Base-by-base conservation (phyloP, 768 basidiomycete species). In the Amanita polypyramis region DNA sequence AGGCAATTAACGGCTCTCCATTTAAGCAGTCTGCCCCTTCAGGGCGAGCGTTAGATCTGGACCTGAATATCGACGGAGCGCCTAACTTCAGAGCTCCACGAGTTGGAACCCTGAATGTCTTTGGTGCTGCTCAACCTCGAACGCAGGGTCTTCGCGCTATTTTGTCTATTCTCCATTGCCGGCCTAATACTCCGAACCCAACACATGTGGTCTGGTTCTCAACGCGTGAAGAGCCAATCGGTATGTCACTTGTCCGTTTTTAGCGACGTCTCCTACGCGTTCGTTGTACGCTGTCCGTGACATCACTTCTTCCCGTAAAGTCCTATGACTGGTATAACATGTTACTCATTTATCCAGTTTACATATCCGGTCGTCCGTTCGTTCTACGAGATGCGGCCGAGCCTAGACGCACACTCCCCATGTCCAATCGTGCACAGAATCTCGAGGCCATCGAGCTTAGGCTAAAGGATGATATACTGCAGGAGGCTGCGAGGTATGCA, bases 361-460 rank as follows among this genome's bases (percentile, higher is more conserved):
- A 90, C 60, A 89, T 93, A 51, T 89, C 88, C 37, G 91, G 87
- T 2, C 79, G 91, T 38, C 92, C 96, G 0, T 98, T 95, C 60
- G 93, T 97, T 3, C 69, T 97, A 21, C 76, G 94, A 35, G 92
- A 97, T 61, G 81, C 86, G 1, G 74, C 89, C 8, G 80, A 88
- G 52, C 93, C 93, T 3, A 76, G 85, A 46, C 76, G 77, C 36
- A 86, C 84, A 0, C 70, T 96, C 44, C 69, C 80, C 10, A 64
- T 97, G 29, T 93, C 92, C 19, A 90, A 95, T 65, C 76, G 96
- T n/a, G 87, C 92, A 1, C 86, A 92, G 64, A 96, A 94, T 58
- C 71, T 98, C 8, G 96, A 97, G 60, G 92, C 82, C 0, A 95
- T 98, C 49, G 96, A 94, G 64, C 69, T 70, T 40, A 77, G 95